A percentile compares a stretch with the other conserved stretches of the same genome.
phyloP scores from a whole-genome alignment of 1,284 basidiomycete species.

The Bondarzewia mesenterica region DNA sequence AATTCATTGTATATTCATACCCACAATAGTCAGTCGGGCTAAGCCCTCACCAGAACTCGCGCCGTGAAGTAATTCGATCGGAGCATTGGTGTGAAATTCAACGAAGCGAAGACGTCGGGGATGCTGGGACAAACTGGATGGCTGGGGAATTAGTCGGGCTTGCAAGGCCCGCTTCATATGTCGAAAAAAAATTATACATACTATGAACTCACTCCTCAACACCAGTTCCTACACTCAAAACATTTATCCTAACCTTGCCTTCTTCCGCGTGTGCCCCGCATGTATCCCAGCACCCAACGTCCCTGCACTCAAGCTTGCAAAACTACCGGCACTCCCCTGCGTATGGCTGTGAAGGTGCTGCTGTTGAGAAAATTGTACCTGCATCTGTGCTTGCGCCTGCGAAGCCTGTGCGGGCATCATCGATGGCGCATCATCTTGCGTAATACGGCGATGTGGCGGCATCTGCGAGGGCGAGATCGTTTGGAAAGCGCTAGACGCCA shows the following conservation, averaged over 20 bases:
- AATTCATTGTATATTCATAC: too few relatives aligned
- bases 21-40: too few relatives aligned
- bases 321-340: slow-evolving; percentile 34
- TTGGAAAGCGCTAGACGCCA: slow-evolving; percentile 49
- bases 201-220: too few relatives aligned
- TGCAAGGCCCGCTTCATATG: too few relatives aligned
- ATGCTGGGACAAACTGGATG: too few relatives aligned
- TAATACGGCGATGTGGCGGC: slow-evolving; percentile 67
- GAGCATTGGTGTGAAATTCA: too few relatives aligned
- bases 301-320: slow-evolving; percentile 44
- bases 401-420: slow-evolving; percentile 57
- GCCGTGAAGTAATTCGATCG: too few relatives aligned
- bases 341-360: slow-evolving; percentile 29
- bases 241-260: slow-evolving; percentile 31
- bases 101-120: too few relatives aligned
- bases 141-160: too few relatives aligned
- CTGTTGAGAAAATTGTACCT: slow-evolving; percentile 25
- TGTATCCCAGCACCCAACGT: slow-evolving; percentile 16
- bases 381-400: slow-evolving; percentile 21
- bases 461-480: slow-evolving; percentile 45
- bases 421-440: slow-evolving; percentile 71
- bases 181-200: too few relatives aligned
- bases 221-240: neutral
- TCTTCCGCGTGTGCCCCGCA: slow-evolving; percentile 32
- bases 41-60: too few relatives aligned